A percentile compares a stretch with the other conserved stretches of the same genome.
Conservation (phyloP, 2,329 filamentous ascomycete genomes). For the Epichloe glyceriae region DNA sequence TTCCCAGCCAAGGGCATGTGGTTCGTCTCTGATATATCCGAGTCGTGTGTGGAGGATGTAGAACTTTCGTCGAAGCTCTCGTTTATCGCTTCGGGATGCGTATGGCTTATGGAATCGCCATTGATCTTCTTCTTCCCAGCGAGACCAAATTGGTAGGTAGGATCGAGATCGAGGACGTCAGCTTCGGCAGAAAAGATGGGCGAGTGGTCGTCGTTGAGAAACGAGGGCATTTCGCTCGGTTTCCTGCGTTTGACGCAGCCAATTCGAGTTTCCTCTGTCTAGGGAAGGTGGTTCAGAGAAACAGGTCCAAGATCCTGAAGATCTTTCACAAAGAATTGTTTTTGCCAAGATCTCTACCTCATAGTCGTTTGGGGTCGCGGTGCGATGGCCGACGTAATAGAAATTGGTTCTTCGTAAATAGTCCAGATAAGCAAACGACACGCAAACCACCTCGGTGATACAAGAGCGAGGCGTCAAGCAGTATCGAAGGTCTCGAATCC, state of each 20-base stretch:
- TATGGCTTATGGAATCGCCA: constrained; percentile 24
- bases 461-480: background rate
- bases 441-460: background rate
- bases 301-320: background rate
- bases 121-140: constrained; percentile 22
- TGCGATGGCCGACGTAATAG: background rate
- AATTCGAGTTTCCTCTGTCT: background rate
- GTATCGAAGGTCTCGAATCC: background rate
- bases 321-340: background rate
- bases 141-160: constrained; percentile 24
- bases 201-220: constrained; percentile 34
- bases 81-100: constrained; percentile 33
- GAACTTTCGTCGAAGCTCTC: constrained; percentile 43
- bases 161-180: constrained; percentile 32
- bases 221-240: constrained; percentile 37
- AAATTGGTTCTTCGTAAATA: background rate
- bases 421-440: background rate
- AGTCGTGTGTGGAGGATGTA: constrained; percentile 39
- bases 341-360: background rate
- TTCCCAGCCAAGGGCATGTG: constrained; percentile 31
- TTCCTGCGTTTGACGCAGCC: constrained; percentile 3
- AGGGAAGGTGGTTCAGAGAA: background rate
- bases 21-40: constrained; percentile 34
- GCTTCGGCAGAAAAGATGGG: constrained; percentile 28
- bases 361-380: background rate